Evolutionary conservation across 1,139 yeast species (phyloP), one percentile per base, ranked within the genome.

Genomic region (Zygoascus hellenicus): DNA sequence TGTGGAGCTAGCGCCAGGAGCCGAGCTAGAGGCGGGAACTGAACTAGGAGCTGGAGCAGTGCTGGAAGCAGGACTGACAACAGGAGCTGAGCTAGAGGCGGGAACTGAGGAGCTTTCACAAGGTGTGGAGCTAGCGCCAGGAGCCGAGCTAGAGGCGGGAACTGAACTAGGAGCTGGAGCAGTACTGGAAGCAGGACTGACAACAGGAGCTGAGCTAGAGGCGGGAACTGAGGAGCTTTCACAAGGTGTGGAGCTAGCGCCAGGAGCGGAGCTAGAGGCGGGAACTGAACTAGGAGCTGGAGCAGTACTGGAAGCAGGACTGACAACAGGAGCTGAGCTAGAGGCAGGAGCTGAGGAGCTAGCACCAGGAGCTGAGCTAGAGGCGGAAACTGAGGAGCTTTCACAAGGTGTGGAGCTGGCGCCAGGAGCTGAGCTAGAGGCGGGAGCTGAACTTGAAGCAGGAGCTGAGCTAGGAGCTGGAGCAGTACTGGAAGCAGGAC

Each of bases 11-110:
- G 11, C 11, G 14, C 42, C 7, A 15, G 44, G 13, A 41, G 16
- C 35, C 1, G 35, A 5, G 14, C 41, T 28, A 15, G 31, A n/a
- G 14, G 48, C 13, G 6, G 51, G 9, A 13, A 43, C 28, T 11
- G 49, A 37, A 4, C n/a, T n/a, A n/a, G n/a, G n/a, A n/a, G n/a
- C n/a, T n/a, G n/a, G n/a, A 22, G 26, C 26, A 22, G 6, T 22
- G 17, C 32, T 14, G 6, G 43, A 14, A 41, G 26, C 42, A 11
- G 37, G 13, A 7, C 29, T 42, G 28, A 43, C 17, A 10, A 13
- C 26, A 4, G 29, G 13, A 36, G 39, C n/a, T 14, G 41, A 10
- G 31, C 17, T 31, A 9, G 22, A 5, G 9, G 29, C 14, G 15
- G 43, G 32, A 10, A 11, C 41, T 15, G 43, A 31, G n/a, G n/a